These are phyloP conservation scores for Ascochyta lentis DNA, from an alignment of 2,329 filamentous ascomycete genomes.

Conservation along the genomic window DNA sequence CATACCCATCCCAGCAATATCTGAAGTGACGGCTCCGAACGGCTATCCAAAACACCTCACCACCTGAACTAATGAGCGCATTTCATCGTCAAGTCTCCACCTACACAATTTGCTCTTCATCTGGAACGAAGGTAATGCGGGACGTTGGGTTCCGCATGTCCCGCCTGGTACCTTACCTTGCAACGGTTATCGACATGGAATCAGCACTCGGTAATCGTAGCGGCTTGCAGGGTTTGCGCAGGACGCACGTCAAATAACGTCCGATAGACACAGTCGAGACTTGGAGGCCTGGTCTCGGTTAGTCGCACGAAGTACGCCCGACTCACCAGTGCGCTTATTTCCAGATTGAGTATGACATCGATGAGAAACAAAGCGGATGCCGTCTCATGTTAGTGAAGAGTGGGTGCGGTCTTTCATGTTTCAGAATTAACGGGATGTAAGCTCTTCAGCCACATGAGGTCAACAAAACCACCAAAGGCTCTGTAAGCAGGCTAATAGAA, in stretches of 20 bases:
- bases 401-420: background rate
- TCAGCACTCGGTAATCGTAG: background rate
- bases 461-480: no score
- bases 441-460: no score
- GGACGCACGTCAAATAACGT: conserved; percentile 4
- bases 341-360: conserved; percentile 1
- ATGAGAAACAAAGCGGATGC: background rate
- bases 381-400: background rate
- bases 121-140: background rate
- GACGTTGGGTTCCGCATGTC: background rate
- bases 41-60: background rate
- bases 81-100: background rate
- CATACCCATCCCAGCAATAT: background rate
- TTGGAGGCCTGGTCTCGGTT: background rate
- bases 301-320: background rate
- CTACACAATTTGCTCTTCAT: conserved; percentile 1
- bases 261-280: background rate
- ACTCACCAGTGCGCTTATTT: background rate
- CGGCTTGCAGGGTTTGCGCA: background rate
- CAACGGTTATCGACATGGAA: background rate
- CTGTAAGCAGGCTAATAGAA: no score
- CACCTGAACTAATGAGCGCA: background rate
- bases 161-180: background rate
- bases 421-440: no score
- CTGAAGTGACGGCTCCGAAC: background rate